A percentile compares a stretch with the other conserved stretches of the same genome.
Evolutionary conservation across 169 alveolate genomes (phyloP).

Genomic region (Eimeria sp.): DNA sequence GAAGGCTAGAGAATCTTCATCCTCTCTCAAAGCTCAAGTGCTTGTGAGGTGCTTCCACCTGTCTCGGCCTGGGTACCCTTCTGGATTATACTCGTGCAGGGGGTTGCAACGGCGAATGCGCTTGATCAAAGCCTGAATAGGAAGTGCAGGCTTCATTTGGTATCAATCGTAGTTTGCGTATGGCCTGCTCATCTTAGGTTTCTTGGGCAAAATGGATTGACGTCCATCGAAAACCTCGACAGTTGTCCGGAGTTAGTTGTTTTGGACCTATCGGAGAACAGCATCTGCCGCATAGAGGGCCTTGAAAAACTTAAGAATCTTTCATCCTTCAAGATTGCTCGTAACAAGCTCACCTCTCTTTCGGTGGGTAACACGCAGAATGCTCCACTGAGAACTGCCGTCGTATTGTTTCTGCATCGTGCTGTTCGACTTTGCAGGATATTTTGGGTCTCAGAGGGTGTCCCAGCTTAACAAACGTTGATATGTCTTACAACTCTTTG

Average conservation of each 20-base stretch:
- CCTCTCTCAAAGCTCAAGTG: conserved; percentile 91
- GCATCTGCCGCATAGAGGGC: conserved; percentile 87
- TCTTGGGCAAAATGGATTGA: conserved; percentile 94
- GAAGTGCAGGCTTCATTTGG: neutral
- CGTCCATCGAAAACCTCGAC: conserved; percentile 93
- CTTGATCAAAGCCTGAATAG: neutral
- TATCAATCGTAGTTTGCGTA: neutral
- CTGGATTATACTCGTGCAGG: neutral
- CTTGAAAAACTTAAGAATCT: conserved; percentile 77
- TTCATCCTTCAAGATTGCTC: conserved; percentile 81
- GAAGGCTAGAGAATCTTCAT: conserved; percentile 92
- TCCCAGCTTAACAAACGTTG: conserved; percentile 90
- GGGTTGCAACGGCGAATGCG: neutral
- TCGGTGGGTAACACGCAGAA: conserved; percentile 37
- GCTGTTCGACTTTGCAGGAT: conserved; percentile 84
- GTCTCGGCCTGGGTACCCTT: neutral
- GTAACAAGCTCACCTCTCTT: conserved; percentile 88
- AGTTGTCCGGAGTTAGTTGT: conserved; percentile 88
- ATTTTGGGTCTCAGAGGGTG: conserved; percentile 89
- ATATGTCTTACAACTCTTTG: conserved; percentile 90
- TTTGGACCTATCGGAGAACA: conserved; percentile 95
- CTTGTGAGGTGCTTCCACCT: conserved; percentile 85
- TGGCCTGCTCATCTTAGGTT: conserved; percentile 75
- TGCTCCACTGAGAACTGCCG: neutral
- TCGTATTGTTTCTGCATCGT: neutral